Conservation (phyloP, 2,329 filamentous ascomycete genomes). For the Fusarium avenaceum region DNA sequence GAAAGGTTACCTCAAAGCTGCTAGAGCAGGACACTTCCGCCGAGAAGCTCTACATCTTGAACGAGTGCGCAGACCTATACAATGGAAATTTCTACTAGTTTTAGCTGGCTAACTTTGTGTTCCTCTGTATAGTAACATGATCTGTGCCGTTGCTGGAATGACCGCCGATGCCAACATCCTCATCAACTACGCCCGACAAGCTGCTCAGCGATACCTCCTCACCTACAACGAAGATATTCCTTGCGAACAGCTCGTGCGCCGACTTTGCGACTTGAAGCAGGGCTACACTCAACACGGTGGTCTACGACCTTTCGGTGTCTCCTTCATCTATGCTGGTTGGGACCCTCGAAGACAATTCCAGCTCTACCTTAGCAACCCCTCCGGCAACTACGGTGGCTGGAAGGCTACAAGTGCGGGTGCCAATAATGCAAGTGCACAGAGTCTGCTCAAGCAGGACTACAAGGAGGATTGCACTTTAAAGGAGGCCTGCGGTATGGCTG, state of each 20-base stretch:
- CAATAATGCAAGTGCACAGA: conserved; percentile 98
- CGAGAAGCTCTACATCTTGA: conserved; percentile 99
- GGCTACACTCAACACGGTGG: conserved; percentile 99
- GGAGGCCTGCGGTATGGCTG: conserved; percentile 96
- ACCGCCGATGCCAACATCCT: conserved; percentile 99
- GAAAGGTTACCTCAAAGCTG: conserved; percentile 99
- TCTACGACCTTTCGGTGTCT: conserved; percentile 96
- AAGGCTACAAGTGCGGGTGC: conserved; percentile 98
- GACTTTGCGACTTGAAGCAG: conserved; percentile 97
- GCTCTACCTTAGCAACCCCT: conserved; percentile 98
- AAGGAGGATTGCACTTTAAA: conserved; percentile 97
- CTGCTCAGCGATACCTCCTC: conserved; percentile 95
- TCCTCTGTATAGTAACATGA: conserved; percentile 85
- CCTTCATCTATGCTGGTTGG: conserved; percentile 99
- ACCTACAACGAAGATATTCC: conserved; percentile 99
- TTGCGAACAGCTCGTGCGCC: conserved; percentile 97
- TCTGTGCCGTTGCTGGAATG: conserved; percentile 98
- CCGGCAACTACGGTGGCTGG: conserved; percentile 99
- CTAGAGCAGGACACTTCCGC: conserved; percentile 99
- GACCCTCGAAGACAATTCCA: conserved; percentile 97
- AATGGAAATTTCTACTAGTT: neutral
- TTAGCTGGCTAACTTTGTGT: conserved; percentile 19
- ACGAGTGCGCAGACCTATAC: conserved; percentile 76
- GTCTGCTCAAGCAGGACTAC: conserved; percentile 98
- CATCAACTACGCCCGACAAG: conserved; percentile 99